Percentiles rank a stretch among this genome's conserved stretches.
Evolutionary conservation across 176 grass and related monocot genomes (phyloP).

Genomic region (Oryza longistaminata): DNA sequence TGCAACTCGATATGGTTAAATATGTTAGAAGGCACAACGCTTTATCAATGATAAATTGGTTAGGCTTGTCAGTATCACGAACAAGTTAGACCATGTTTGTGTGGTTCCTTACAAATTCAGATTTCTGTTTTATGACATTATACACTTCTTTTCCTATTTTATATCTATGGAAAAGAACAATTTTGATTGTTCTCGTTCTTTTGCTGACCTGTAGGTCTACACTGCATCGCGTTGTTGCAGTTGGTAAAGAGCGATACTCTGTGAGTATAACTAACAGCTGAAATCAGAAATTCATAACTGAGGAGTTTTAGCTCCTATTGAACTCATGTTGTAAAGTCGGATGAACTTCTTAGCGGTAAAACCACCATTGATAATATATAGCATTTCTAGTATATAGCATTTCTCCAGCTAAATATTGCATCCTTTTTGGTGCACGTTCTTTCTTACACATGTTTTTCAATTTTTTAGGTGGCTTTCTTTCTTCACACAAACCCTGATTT

Average conservation of each 20-base stretch:
- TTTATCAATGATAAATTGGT: not conserved
- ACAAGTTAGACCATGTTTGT: not conserved
- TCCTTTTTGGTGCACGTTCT: not conserved
- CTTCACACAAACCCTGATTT: constrained; percentile 49
- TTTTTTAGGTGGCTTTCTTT: constrained; percentile 66
- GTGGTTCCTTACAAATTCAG: not conserved
- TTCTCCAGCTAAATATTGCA: not conserved
- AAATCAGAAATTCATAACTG: not conserved
- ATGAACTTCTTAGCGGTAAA: not conserved
- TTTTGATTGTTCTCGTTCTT: not conserved
- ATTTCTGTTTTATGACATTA: not conserved
- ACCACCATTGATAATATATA: not conserved
- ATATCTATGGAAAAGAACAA: not conserved
- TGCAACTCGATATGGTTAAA: not conserved
- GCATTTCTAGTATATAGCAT: not conserved
- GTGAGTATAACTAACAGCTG: constrained; percentile 41
- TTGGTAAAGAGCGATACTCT: constrained; percentile 71
- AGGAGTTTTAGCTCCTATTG: not conserved
- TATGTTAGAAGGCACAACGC: not conserved
- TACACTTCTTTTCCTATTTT: not conserved
- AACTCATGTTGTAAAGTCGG: not conserved
- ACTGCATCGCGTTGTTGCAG: constrained; percentile 41
- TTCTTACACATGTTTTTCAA: constrained; percentile 28
- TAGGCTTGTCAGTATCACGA: not conserved
- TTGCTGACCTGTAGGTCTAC: constrained; percentile 62